Conservation (phyloP, 306 rosid genomes). For the Quercus bicolor region DNA sequence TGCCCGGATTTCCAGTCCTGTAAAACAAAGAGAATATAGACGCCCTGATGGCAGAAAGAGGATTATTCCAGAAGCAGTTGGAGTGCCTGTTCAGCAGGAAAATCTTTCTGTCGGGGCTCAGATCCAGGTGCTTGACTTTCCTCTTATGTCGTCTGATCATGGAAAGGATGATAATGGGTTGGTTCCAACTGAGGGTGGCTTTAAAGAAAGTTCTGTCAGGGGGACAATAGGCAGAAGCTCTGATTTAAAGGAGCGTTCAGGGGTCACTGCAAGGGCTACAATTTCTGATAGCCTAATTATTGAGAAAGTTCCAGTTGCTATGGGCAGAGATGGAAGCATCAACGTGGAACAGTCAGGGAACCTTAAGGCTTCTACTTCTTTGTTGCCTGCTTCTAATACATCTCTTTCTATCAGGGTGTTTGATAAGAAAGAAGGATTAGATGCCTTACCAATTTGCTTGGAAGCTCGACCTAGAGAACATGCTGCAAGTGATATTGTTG, state of each 20-base stretch:
- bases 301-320: conserved; percentile 67
- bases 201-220: conserved; percentile 49
- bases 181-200: conserved; percentile 40
- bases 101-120: conserved; percentile 55
- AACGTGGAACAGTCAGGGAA: conserved; percentile 62
- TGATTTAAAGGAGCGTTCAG: conserved; percentile 67
- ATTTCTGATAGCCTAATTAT: conserved; percentile 79
- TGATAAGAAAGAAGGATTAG: conserved; percentile 76
- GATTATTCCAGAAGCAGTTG: conserved; percentile 98
- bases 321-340: conserved; percentile 54
- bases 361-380: conserved; percentile 47
- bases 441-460: conserved; percentile 63
- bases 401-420: conserved; percentile 76
- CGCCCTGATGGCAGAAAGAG: conserved; percentile 97
- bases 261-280: conserved; percentile 82
- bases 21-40: conserved; percentile 95
- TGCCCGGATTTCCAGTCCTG: conserved; percentile 69
- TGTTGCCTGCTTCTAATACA: conserved; percentile 47
- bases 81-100: conserved; percentile 72
- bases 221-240: conserved; percentile 47
- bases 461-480: conserved; percentile 85
- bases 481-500: conserved; percentile 69
- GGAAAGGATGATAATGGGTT: conserved; percentile 49
- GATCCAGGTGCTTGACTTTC: conserved; percentile 60
- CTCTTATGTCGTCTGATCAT: conserved; percentile 48